These are phyloP conservation scores for Phlyctochytrium bullatum DNA, from an alignment of 192 early-diverging fungal species.

Conservation along the genomic window DNA sequence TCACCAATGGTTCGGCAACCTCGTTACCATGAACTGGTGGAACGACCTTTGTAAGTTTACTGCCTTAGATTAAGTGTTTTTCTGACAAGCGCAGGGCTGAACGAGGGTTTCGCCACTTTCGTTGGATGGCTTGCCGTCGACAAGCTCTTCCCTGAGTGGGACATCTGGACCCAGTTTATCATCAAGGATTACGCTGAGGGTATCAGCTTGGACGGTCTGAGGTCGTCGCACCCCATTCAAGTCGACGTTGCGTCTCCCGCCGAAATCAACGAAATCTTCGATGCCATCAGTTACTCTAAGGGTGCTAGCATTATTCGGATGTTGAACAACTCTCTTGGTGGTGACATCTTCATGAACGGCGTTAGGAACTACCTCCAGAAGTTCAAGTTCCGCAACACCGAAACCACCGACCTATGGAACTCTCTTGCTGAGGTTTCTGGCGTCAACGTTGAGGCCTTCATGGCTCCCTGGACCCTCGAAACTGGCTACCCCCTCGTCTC, in stretches of 20 bases:
- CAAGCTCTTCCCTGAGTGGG: slow-evolving; percentile 91
- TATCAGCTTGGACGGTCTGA: slow-evolving; percentile 75
- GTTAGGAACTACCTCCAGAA: slow-evolving; percentile 67
- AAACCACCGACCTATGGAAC: slow-evolving; percentile 84
- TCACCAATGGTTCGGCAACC: slow-evolving; percentile 80
- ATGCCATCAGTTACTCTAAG: slow-evolving; percentile 88
- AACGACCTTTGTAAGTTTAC: slow-evolving; percentile 75
- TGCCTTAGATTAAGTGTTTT: too few species aligned
- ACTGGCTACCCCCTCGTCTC: slow-evolving; percentile 84
- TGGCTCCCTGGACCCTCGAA: slow-evolving; percentile 85
- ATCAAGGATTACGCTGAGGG: slow-evolving; percentile 73
- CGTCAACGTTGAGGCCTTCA: slow-evolving; percentile 75
- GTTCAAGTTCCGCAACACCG: slow-evolving; percentile 83
- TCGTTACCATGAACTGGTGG: slow-evolving; percentile 98
- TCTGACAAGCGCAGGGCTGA: too few species aligned
- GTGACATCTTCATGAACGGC: slow-evolving; percentile 37
- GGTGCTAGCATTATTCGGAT: slow-evolving; percentile 93
- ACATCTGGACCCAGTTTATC: slow-evolving; percentile 88
- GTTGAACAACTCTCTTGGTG: slow-evolving; percentile 63
- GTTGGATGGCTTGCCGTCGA: slow-evolving; percentile 86
- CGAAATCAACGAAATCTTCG: slow-evolving; percentile 94
- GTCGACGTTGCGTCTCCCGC: slow-evolving; percentile 79
- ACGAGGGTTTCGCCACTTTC: slow-evolving; percentile 98
- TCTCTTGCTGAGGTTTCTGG: slow-evolving; percentile 77
- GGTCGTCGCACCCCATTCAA: slow-evolving; percentile 89